A percentile compares a stretch with the other conserved stretches of the same genome.
These are phyloP conservation scores for Mycotypha africana DNA, from an alignment of 371 early-diverging fungal species.

Conservation along the genomic window DNA sequence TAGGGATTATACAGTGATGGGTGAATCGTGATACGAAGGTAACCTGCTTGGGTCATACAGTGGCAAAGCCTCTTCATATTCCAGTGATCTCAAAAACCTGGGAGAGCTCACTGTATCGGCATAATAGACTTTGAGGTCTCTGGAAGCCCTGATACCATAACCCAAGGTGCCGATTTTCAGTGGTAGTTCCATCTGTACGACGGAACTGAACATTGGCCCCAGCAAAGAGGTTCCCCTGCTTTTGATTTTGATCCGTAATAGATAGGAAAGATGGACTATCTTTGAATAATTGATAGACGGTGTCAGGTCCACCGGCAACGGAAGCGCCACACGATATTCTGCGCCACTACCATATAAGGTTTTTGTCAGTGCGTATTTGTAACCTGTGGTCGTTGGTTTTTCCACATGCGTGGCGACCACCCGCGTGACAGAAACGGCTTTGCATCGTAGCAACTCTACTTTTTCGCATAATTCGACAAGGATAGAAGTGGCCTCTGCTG, in stretches of 20 bases:
- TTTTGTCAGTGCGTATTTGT: slow-evolving; percentile 10
- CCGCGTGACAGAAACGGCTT: slow-evolving; percentile 9
- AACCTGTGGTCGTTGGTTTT: slow-evolving; percentile 5
- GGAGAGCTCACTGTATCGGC: slow-evolving; percentile 7
- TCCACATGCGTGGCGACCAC: slow-evolving; percentile 12
- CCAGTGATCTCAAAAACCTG: slow-evolving; percentile 21
- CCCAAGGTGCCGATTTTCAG: slow-evolving; percentile 35
- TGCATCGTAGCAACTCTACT: slow-evolving; percentile 4
- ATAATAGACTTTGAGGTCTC: slow-evolving; percentile 14
- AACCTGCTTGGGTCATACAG: slow-evolving; percentile 18
- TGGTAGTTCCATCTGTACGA: slow-evolving; percentile 15
- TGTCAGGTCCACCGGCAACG: slow-evolving; percentile 17
- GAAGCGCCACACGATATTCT: slow-evolving; percentile 9
- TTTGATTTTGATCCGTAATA: slow-evolving; percentile 16
- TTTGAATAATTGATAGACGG: slow-evolving; percentile 28
- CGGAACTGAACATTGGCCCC: slow-evolving; percentile 5
- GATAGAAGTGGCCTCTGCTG: slow-evolving; percentile 13
- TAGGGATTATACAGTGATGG: neutral
- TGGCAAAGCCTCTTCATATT: slow-evolving; percentile 30
- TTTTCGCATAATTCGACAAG: slow-evolving; percentile 11
- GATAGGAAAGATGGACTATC: slow-evolving; percentile 18
- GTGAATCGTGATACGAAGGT: slow-evolving; percentile 1
- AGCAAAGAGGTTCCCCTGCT: neutral
- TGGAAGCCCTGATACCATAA: slow-evolving; percentile 27
- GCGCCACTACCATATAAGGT: slow-evolving; percentile 8